Evolutionary conservation across 805 yeast genomes (phyloP), one percentile per base, ranked within the genome.

Genomic region (Kuraishia borneana): DNA sequence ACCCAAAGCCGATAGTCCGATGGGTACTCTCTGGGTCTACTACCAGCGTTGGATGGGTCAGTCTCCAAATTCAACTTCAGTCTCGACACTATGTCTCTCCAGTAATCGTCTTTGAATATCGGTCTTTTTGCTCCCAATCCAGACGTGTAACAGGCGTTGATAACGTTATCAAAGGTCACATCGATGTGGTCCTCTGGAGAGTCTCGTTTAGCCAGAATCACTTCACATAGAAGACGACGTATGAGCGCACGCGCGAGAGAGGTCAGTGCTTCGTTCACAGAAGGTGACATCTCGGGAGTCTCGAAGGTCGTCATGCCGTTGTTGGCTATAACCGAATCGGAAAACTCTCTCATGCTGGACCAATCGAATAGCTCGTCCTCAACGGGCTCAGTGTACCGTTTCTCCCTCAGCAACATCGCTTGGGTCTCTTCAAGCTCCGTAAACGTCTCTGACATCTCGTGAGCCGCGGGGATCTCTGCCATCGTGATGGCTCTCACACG

Each of bases 391-490:
- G 21, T 20, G 20, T 21, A 12, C 18, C 19, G 14, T 5, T 18
- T 7, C 32, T 22, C 20, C 17, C 29, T 13, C 32, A 25, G 10
- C 5, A 14, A 14, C 7, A 18, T 12, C 23, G 39, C 37, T 20
- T 41, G 42, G 17, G 17, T n/a, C 22, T 68, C 68, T 38, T 71
- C 78, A 39, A 63, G 43, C 3, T 46, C 41, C 2, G 63, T 42
- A 33, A 55, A 60, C 9, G 42, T 39, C 6, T 58, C 60, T 33
- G 63, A 61, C 49, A 71, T 53, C 39, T 72, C 78, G 34, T 54
- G 44, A 1, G 73, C 70, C 5, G 56, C 56, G 1, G 77, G 76
- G 3, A 70, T 42, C 3, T 64, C 63, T 9, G 47, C 41, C 43
- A 68, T 67, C 18, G 42, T 39, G 6, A 54, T 28, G 22, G 60